Conservation (phyloP, 116 monocot species). For the Zostera marina region DNA sequence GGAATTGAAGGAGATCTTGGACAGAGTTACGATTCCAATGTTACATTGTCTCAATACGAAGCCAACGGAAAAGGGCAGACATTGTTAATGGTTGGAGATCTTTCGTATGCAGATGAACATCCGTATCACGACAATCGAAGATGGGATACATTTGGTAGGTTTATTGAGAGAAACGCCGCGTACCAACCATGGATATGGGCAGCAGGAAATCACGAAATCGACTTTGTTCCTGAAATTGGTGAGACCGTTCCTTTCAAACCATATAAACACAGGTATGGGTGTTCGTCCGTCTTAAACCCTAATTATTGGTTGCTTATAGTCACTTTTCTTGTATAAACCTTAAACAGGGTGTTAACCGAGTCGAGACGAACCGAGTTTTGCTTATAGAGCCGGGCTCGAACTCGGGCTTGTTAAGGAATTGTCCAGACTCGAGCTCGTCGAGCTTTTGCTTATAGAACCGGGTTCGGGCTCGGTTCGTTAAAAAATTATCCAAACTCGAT, state of each 20-base stretch:
- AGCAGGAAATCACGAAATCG: constrained; percentile 75
- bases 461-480: too few species aligned
- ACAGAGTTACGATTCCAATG: constrained; percentile 64
- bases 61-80: constrained; percentile 39
- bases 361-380: too few species aligned
- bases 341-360: too few species aligned
- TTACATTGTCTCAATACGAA: constrained; percentile 60
- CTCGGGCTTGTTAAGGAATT: too few species aligned
- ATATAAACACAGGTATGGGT: constrained; percentile 3
- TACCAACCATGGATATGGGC: constrained; percentile 95
- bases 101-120: constrained; percentile 82
- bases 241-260: constrained; percentile 33
- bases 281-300: too few species aligned
- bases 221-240: constrained; percentile 64
- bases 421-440: too few species aligned
- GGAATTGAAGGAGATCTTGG: constrained; percentile 71
- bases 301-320: too few species aligned
- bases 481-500: too few species aligned
- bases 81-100: constrained; percentile 60
- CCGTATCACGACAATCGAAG: constrained; percentile 55
- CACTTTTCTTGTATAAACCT: too few species aligned
- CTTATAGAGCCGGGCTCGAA: too few species aligned
- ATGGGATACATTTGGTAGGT: constrained; percentile 88
- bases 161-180: constrained; percentile 62
- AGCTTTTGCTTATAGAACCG: too few species aligned